Percentiles rank a stretch among this genome's conserved stretches.
Evolutionary conservation across 2,329 filamentous ascomycete species (phyloP).

Genomic region (Venturia effusa): DNA sequence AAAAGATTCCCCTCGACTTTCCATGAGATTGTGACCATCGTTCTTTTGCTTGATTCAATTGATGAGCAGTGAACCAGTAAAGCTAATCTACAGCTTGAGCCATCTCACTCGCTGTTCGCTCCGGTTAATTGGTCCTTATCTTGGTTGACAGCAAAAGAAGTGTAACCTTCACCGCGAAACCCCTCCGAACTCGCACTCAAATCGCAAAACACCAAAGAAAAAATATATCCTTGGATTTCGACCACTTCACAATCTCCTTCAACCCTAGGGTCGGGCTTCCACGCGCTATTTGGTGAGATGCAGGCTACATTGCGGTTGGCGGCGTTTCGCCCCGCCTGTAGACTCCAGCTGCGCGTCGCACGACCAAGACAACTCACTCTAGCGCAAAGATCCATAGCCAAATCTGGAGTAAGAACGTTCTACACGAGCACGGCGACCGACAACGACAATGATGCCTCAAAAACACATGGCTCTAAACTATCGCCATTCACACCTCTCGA

Average conservation of each 20-base stretch:
- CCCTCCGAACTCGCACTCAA: background rate
- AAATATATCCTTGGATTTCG: background rate
- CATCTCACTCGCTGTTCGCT: background rate
- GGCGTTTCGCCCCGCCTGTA: background rate
- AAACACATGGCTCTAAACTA: conserved; percentile 14
- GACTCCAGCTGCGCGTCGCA: background rate
- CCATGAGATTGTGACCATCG: background rate
- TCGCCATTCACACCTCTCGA: conserved; percentile 38
- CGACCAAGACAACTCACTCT: conserved; percentile 6
- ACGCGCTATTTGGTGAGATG: background rate
- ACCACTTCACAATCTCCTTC: background rate
- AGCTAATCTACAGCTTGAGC: background rate
- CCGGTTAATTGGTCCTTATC: conserved; percentile 3
- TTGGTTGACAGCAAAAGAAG: background rate
- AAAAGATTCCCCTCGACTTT: background rate
- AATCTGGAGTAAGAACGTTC: conserved; percentile 11
- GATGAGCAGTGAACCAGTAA: background rate
- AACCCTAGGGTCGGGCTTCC: background rate
- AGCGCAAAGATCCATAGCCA: conserved; percentile 3
- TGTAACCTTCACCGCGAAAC: background rate
- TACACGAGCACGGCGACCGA: conserved; percentile 20
- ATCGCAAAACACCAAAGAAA: background rate
- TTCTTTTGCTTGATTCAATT: background rate
- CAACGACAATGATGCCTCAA: conserved; percentile 20
- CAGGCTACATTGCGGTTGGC: background rate